These are phyloP conservation scores for Torulaspora pretoriensis DNA, from an alignment of 1,139 yeast genomes.

Conservation along the genomic window DNA sequence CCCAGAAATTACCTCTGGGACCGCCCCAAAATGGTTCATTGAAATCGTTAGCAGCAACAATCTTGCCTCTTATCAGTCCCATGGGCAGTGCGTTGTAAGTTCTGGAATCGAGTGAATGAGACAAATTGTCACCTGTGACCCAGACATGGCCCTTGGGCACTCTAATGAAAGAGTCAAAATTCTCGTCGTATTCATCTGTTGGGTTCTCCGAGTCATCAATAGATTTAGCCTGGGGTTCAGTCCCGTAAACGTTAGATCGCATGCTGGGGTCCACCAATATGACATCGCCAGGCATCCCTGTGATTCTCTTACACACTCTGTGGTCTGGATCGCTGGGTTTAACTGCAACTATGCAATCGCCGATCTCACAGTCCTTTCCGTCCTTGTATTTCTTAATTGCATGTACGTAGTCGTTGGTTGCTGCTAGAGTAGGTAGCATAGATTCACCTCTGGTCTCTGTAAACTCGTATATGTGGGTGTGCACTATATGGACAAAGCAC, in stretches of 20 bases:
- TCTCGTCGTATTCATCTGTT: constrained; percentile 23
- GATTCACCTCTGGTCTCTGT: constrained; percentile 89
- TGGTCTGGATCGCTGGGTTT: constrained; percentile 89
- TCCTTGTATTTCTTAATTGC: constrained; percentile 56
- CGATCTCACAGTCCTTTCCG: constrained; percentile 55
- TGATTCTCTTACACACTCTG: constrained; percentile 84
- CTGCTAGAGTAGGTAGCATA: constrained; percentile 86
- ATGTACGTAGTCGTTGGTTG: constrained; percentile 73
- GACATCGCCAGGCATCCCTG: constrained; percentile 94
- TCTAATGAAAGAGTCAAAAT: constrained; percentile 55
- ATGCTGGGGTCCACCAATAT: constrained; percentile 76
- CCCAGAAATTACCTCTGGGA: constrained; percentile 43
- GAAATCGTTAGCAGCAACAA: constrained; percentile 57
- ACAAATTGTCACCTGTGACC: constrained; percentile 92
- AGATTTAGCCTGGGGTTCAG: background rate
- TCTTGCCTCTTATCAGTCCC: constrained; percentile 83
- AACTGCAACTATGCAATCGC: constrained; percentile 82
- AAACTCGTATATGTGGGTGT: constrained; percentile 65
- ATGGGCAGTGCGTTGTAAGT: constrained; percentile 84
- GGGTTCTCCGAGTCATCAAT: constrained; percentile 14
- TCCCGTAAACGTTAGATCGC: constrained; percentile 42
- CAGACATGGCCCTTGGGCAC: constrained; percentile 93
- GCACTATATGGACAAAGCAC: constrained; percentile 63
- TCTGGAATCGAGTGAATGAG: constrained; percentile 87
- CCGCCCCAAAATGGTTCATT: constrained; percentile 38